Evolutionary conservation across 305 asterid species (phyloP).

Genomic region (Solanum hybrid): DNA sequence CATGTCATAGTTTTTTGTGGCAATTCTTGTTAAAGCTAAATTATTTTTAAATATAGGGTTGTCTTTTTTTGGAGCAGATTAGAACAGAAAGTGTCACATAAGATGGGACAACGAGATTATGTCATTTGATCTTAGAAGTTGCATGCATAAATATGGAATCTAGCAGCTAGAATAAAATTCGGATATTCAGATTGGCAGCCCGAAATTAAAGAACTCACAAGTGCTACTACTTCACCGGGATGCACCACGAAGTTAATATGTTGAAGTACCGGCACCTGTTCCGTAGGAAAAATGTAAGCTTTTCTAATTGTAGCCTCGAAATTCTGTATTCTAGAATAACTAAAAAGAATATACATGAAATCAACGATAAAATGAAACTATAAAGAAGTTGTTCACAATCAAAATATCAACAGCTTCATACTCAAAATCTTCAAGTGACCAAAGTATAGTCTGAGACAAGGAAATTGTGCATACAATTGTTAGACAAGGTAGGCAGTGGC

Average conservation of each 20-base stretch:
- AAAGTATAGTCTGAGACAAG: background rate
- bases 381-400: background rate
- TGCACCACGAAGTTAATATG: conserved; percentile 55
- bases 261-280: conserved; percentile 63
- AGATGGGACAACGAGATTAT: background rate
- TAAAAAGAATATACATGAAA: background rate
- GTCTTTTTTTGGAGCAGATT: background rate
- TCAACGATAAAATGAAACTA: background rate
- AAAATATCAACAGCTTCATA: background rate
- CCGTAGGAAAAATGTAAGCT: conserved; percentile 10
- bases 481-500: background rate
- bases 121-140: background rate
- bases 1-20: background rate
- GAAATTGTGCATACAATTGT: background rate
- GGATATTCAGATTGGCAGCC: background rate
- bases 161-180: background rate
- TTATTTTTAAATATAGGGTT: background rate
- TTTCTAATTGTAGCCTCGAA: background rate
- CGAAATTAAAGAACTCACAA: conserved; percentile 43
- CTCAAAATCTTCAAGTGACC: background rate
- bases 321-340: background rate
- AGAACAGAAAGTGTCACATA: background rate
- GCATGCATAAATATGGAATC: background rate
- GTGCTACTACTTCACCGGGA: conserved; percentile 88
- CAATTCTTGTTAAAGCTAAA: background rate